Base-by-base conservation (phyloP, 169 alveolate genomes). In the Plasmodium blacklocki region DNA sequence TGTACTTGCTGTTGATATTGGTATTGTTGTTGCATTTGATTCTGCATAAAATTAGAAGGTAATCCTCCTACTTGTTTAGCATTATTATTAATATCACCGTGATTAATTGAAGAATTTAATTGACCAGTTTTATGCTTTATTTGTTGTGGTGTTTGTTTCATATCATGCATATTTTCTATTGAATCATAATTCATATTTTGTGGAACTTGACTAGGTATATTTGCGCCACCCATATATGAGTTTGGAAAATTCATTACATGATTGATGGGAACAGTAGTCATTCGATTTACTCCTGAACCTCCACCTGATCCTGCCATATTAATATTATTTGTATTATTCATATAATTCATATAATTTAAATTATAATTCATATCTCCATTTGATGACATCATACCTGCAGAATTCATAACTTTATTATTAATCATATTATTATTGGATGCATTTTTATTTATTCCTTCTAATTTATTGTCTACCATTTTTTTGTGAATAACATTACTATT, bases 1-100 rank as follows among this genome's bases (percentile, higher is more conserved):
- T 83, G 80, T 72, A 83, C 45, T 50, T 83, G 91, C 18, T 83
- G 91, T 29, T 83, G 91, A 1, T 68, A 68, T 56, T 68, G 91
- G 59, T 32, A 68, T 9, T 83, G 91, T 12, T 68, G 80, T 15
- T 83, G 91, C 15, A 83, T 21, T 21, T 56, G 83, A 58, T 83
- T 83, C 29, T 58, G 91, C 63, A 83, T 39, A 29, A 83, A 49
- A 39, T 83, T 83, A 5, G 76, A 23, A 23, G 85, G 54, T 47
- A 68, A 15, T 26, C 29, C 43, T 39, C 47, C 47, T 39, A 39
- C 9, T 18, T 58, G 91, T 58, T 50, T 11, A 26, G 32, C 58
- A 29, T 60, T 63, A 19, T 68, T 56, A 68, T 83, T 83, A 26
- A 32, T 83, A 39, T 83, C 83, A 18, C 18, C n/a, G n/a, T 26